phyloP scores from a whole-genome alignment of 2,329 filamentous ascomycete genomes.

The Verticillium isaacii region DNA sequence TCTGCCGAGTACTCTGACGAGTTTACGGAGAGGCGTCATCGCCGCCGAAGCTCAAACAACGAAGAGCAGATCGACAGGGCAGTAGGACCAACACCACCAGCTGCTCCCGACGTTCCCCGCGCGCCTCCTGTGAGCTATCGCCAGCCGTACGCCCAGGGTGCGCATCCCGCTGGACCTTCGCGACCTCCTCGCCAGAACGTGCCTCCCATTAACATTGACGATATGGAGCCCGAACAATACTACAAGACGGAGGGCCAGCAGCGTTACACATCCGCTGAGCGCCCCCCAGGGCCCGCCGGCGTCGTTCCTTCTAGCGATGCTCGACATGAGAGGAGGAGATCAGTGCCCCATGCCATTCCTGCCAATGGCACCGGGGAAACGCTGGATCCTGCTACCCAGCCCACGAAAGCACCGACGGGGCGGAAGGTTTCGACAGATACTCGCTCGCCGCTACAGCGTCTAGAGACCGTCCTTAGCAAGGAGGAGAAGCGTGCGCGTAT shows the following conservation, averaged over 20 bases:
- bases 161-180: constrained; percentile 21
- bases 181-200: constrained; percentile 19
- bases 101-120: constrained; percentile 57
- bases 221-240: constrained; percentile 21
- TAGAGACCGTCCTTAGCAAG: constrained; percentile 90
- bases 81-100: constrained; percentile 34
- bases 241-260: constrained; percentile 16
- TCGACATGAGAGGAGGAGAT: not conserved
- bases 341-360: not conserved
- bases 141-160: constrained; percentile 38
- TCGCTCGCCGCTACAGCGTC: constrained; percentile 85
- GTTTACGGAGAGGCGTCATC: constrained; percentile 35
- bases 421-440: constrained; percentile 67
- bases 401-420: constrained; percentile 35
- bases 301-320: not conserved
- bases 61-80: constrained; percentile 27
- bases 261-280: not conserved
- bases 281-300: not conserved
- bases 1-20: constrained; percentile 36
- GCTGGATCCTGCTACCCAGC: constrained; percentile 15
- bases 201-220: not conserved
- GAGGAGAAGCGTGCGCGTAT: constrained; percentile 87
- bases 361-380: not conserved
- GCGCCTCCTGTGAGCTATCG: constrained; percentile 55
- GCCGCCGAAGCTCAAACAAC: constrained; percentile 33